These are phyloP conservation scores for Camptophora hylomeconis DNA, from an alignment of 2,329 filamentous ascomycete species.

Conservation along the genomic window DNA sequence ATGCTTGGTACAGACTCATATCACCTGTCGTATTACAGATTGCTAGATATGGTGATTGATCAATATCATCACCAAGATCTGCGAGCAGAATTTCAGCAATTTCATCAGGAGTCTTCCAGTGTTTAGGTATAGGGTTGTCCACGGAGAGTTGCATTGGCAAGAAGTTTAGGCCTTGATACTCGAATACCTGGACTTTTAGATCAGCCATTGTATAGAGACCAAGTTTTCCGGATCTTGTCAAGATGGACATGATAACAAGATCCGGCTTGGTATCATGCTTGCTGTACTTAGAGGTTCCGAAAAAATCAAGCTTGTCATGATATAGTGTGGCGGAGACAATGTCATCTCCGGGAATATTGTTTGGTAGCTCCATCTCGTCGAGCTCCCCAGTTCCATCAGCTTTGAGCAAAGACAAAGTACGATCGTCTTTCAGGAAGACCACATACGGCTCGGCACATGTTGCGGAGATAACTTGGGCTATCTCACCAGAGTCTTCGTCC, in stretches of 20 bases:
- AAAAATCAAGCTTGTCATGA: conserved; percentile 47
- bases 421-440: conserved; percentile 70
- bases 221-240: conserved; percentile 53
- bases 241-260: conserved; percentile 55
- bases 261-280: conserved; percentile 14
- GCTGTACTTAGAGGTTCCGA: conserved; percentile 37
- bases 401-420: conserved; percentile 63
- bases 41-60: conserved; percentile 65
- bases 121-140: conserved; percentile 52
- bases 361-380: conserved; percentile 61
- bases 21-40: conserved; percentile 70
- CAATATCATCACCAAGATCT: conserved; percentile 65
- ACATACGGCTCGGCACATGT: conserved; percentile 82
- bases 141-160: conserved; percentile 63
- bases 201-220: conserved; percentile 68
- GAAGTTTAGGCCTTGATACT: conserved; percentile 63
- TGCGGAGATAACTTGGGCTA: conserved; percentile 64
- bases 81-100: conserved; percentile 71
- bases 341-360: conserved; percentile 47
- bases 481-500: conserved; percentile 70
- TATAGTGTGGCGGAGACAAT: conserved; percentile 82
- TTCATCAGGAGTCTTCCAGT: conserved; percentile 57
- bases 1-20: conserved; percentile 75
- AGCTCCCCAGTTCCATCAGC: conserved; percentile 73
- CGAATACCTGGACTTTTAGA: conserved; percentile 56